A percentile compares a stretch with the other conserved stretches of the same genome.
These are phyloP conservation scores for Huntiella omanensis DNA, from an alignment of 2,329 filamentous ascomycete genomes.

Conservation along the genomic window DNA sequence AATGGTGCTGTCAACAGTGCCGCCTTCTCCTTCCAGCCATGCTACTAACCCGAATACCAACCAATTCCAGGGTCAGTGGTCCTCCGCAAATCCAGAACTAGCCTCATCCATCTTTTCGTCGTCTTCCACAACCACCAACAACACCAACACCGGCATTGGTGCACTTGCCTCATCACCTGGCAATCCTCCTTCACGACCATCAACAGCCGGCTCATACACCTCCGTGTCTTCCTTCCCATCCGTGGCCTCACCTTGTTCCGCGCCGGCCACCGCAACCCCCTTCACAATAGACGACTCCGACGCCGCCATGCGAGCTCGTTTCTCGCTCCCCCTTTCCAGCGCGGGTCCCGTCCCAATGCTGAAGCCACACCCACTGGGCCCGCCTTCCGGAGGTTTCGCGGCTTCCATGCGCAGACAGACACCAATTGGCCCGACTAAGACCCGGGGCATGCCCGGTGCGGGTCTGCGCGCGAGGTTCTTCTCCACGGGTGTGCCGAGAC, in stretches of 20 bases:
- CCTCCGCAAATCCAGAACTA: neutral
- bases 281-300: constrained; percentile 5
- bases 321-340: constrained; percentile 5
- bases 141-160: neutral
- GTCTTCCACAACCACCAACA: neutral
- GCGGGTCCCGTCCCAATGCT: constrained; percentile 9
- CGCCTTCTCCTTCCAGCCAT: no score
- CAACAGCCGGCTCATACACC: constrained; percentile 1
- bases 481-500: constrained; percentile 6
- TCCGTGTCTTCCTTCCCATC: constrained; percentile 5
- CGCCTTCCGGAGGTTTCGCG: constrained; percentile 8
- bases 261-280: constrained; percentile 1
- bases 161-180: neutral
- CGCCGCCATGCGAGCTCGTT: constrained; percentile 8
- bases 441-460: constrained; percentile 2
- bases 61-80: no score
- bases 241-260: neutral
- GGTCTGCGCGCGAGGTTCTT: constrained; percentile 8
- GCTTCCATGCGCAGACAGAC: constrained; percentile 9
- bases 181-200: neutral
- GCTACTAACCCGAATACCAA: no score
- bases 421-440: neutral
- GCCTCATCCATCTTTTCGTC: neutral
- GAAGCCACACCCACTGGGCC: constrained; percentile 8
- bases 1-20: no score